Conservation (phyloP, 2,329 filamentous ascomycete genomes). For the Alternaria solani region DNA sequence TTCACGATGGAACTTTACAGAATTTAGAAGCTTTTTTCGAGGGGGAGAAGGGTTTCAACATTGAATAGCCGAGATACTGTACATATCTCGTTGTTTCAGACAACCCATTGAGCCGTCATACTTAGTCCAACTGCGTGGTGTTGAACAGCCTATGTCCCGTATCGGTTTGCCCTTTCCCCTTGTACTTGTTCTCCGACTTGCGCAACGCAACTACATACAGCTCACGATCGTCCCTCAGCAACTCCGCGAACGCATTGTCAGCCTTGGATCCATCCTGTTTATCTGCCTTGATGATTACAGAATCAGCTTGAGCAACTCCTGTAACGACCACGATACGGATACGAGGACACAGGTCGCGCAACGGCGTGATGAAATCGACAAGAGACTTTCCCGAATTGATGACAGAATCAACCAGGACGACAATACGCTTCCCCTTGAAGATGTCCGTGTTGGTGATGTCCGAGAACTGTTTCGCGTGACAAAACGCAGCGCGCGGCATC, state of each 20-base stretch:
- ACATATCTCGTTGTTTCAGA: not conserved
- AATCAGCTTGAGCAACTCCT: constrained; percentile 60
- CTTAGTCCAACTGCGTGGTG: constrained; percentile 55
- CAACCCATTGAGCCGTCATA: not conserved
- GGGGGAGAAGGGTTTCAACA: too few species aligned
- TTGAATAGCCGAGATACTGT: not conserved
- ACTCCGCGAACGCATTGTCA: constrained; percentile 21
- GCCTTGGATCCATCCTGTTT: not conserved
- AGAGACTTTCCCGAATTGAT: constrained; percentile 66
- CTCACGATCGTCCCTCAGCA: constrained; percentile 22
- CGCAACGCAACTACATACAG: constrained; percentile 62
- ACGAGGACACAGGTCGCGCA: constrained; percentile 34
- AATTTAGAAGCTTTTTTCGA: not conserved
- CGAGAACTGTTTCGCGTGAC: constrained; percentile 54
- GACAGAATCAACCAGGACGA: constrained; percentile 68
- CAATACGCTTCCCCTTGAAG: constrained; percentile 48
- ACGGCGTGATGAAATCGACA: constrained; percentile 54
- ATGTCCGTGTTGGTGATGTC: constrained; percentile 56
- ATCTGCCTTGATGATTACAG: not conserved
- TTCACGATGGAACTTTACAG: not conserved
- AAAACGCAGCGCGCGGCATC: constrained; percentile 61
- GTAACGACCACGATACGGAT: constrained; percentile 63
- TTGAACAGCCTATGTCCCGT: constrained; percentile 69
- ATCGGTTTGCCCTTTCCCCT: constrained; percentile 61
- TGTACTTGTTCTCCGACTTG: constrained; percentile 65